phyloP scores from a whole-genome alignment of 768 basidiomycete species.

The Phlegmacium glaucopus region DNA sequence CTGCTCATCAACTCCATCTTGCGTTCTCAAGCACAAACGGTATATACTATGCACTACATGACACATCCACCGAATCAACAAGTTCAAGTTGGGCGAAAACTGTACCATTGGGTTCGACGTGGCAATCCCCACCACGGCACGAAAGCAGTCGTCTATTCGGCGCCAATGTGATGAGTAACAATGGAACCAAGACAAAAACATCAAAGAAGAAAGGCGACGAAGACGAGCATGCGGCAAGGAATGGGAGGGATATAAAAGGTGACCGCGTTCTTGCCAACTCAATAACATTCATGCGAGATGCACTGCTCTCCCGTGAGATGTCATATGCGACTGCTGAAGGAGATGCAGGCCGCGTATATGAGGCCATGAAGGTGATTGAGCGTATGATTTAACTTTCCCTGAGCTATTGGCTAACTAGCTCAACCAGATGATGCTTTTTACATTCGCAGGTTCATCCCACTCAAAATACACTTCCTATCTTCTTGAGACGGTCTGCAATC shows the following conservation, averaged over 20 bases:
- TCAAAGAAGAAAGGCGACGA: too few species aligned
- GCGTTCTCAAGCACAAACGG: neutral
- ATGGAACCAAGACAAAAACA: too few species aligned
- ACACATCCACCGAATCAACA: too few species aligned
- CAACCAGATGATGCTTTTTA: conserved; percentile 22
- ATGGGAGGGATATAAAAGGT: conserved; percentile 3
- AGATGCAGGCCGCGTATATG: conserved; percentile 27
- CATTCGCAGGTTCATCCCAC: conserved; percentile 28
- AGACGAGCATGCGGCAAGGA: too few species aligned
- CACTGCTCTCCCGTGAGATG: conserved; percentile 19
- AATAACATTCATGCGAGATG: conserved; percentile 20
- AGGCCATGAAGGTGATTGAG: conserved; percentile 25
- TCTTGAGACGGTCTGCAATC: neutral
- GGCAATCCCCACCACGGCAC: too few species aligned
- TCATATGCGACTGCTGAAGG: conserved; percentile 22
- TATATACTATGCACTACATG: conserved; percentile 3
- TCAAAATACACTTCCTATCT: neutral
- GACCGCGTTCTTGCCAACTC: conserved; percentile 21
- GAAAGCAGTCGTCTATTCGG: too few species aligned
- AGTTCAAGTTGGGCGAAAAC: too few species aligned
- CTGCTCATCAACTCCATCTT: neutral
- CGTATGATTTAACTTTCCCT: neutral
- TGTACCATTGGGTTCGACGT: too few species aligned
- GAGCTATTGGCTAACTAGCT: neutral
- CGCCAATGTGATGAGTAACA: too few species aligned